Evolutionary conservation across 139 green algal genomes (phyloP), one percentile per base, ranked within the genome.

Genomic region (Micractinium conductrix): DNA sequence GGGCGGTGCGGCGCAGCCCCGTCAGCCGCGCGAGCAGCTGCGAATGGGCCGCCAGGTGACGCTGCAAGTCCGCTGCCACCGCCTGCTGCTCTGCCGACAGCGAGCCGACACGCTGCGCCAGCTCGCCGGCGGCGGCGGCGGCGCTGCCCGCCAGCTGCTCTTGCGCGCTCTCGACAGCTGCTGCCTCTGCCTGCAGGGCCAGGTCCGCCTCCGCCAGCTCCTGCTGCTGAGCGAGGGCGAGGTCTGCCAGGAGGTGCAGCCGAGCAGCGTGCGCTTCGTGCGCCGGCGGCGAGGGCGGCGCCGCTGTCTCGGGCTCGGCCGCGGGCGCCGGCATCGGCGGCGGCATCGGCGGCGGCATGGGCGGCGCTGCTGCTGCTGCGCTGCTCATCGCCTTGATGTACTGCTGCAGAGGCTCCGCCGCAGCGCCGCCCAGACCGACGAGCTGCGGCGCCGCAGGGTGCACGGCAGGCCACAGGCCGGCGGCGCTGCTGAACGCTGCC

Each of bases 201-300:
- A 58, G 26, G 28, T 21, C 65, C 7, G 65, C 65, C 35, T 72
- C 65, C 65, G 44, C 14, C 76, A 82, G 76, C 26, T 82, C 76
- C 30, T 82, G 38, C 2, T 55, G 16, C 55, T 71, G 38, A 10
- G 45, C 45, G 7, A 53, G 28, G 28, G 50, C 76, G 58, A 71
- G 55, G 17, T 72, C 70, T 16, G 70, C 70, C 28, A 78, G 55
- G 26, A 40, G 24, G 10, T 73, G 76, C 58, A 71, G 76, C 76
- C 45, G 40, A 4, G 37, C 76, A 7, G 42, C 40, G 4, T 43
- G 9, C 55, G 55, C 70, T 16, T n/a, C 22, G 42, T 40, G 65
- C 65, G 16, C 42, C 2, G 42, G 70, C 43, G 44, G 44, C n/a
- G n/a, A 38, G n/a, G 44, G 45, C 73, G 73, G 73, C 69, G 28